Base-by-base conservation (phyloP, 306 rosid species). In the Lablab purpureus region DNA sequence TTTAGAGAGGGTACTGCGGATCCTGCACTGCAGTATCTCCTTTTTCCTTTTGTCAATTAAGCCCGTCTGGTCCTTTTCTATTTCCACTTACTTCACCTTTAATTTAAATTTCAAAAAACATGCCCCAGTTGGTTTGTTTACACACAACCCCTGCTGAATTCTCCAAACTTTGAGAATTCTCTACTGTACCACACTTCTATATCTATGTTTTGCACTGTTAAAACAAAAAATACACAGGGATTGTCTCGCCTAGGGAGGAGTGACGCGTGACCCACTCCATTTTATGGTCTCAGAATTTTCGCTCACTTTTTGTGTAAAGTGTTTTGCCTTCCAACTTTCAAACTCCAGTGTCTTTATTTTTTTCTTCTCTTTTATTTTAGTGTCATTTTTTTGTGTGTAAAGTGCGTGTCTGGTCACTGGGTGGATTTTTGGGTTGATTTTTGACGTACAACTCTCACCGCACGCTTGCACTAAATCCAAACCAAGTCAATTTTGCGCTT, bases 31-130 rank as follows among this genome's bases (percentile, higher is more conserved):
- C 79, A 30, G 41, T 74, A 27, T 70, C 60, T 83, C 71, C 46
- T 74, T 36, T 74, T 36, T 4, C 43, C 45, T 19, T 15, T 46
- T 47, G 77, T 50, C 18, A 80, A 80, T 51, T 58, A 30, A 54
- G 8, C 56, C 34, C 62, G 91, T 81, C 28, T 67, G 21, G 92
- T 92, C 93, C 80, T 82, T 88, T 90, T 87, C 83, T 81, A 79
- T 84, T 77, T 72, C 90, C 81, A 81, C 83, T 82, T 14, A 82
- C 81, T 71, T 49, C 77, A 78, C 76, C 97, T 92, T 92, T 92
- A 92, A 88, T 92, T 92, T 87, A 87, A 92, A 90, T 21, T 78
- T 87, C 81, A 75, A 86, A 86, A 56, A 41, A 41, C 49, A 49
- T 37, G 23, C 32, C 60, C 46, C 5, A 13, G 34, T 27, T 40